phyloP scores from a whole-genome alignment of 169 alveolate species.

The Babesia sp. region DNA sequence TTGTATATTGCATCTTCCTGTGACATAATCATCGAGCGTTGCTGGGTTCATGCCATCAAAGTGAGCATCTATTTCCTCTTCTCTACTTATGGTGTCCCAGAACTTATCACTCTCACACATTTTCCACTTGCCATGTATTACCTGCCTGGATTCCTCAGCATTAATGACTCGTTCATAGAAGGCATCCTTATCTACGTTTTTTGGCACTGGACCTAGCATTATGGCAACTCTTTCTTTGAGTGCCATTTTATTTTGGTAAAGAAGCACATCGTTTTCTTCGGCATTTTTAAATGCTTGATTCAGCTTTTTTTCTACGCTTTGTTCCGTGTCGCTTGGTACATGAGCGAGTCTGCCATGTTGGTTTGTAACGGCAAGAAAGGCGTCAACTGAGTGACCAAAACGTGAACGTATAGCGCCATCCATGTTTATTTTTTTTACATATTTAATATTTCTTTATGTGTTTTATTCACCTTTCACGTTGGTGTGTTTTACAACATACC shows the following conservation, averaged over 20 bases:
- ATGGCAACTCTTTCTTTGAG: not conserved
- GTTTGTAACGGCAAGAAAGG: slow-evolving; percentile 17
- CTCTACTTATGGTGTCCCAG: slow-evolving; percentile 36
- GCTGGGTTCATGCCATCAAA: slow-evolving; percentile 18
- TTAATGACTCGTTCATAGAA: slow-evolving; percentile 6
- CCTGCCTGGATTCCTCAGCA: slow-evolving; percentile 42
- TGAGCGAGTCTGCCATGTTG: not conserved
- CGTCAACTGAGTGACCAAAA: slow-evolving; percentile 52
- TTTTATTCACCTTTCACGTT: not conserved
- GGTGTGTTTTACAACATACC: not conserved
- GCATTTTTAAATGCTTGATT: not conserved
- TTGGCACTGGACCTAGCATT: not conserved
- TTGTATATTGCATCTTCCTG: not conserved
- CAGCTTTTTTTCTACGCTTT: not conserved
- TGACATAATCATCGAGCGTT: slow-evolving; percentile 3
- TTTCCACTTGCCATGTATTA: slow-evolving; percentile 56
- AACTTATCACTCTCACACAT: slow-evolving; percentile 44
- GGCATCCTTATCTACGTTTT: not conserved
- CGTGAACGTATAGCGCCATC: slow-evolving; percentile 7
- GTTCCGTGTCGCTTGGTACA: not conserved
- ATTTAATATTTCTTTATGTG: not conserved
- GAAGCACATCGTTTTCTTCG: not conserved
- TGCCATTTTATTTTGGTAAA: not conserved
- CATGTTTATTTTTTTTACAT: slow-evolving; percentile 3
- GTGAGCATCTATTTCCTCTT: slow-evolving; percentile 14